Evolutionary conservation across 2,329 filamentous ascomycete species (phyloP).

Genomic region (Fusarium sp.): DNA sequence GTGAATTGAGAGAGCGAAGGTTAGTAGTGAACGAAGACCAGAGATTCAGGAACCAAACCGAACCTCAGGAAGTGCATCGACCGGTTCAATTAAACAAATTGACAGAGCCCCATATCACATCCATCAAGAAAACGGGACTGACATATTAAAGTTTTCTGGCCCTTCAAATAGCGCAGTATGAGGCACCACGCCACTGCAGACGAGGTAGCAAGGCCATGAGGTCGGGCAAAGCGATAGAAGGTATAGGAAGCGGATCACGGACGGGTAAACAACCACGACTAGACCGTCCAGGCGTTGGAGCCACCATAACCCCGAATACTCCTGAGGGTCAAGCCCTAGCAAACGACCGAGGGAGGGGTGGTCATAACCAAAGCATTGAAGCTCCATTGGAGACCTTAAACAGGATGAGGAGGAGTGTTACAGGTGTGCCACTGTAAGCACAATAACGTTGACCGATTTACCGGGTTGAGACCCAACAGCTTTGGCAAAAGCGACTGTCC

Average conservation of each 20-base stretch:
- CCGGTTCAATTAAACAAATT: slow-evolving; percentile 29
- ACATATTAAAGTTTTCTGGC: slow-evolving; percentile 28
- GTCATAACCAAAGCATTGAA: slow-evolving; percentile 5
- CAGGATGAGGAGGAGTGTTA: not conserved
- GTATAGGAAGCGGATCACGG: slow-evolving; percentile 13
- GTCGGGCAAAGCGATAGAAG: slow-evolving; percentile 35
- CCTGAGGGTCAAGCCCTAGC: slow-evolving; percentile 8
- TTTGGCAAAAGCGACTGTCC: slow-evolving; percentile 8
- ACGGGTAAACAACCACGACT: slow-evolving; percentile 12
- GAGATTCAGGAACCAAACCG: not conserved
- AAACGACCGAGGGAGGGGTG: slow-evolving; percentile 25
- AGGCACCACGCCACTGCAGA: slow-evolving; percentile 27
- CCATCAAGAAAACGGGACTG: slow-evolving; percentile 6
- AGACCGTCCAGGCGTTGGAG: slow-evolving; percentile 11
- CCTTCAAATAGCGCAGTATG: slow-evolving; percentile 17
- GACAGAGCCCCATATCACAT: slow-evolving; percentile 16
- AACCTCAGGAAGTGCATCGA: slow-evolving; percentile 8
- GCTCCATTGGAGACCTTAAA: not conserved
- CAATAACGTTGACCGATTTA: slow-evolving; percentile 7
- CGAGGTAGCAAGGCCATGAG: slow-evolving; percentile 14
- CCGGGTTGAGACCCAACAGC: not conserved
- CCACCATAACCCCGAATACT: slow-evolving; percentile 9
- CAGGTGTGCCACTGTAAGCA: slow-evolving; percentile 2
- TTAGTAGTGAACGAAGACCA: slow-evolving; percentile 13
- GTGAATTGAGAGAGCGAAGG: slow-evolving; percentile 19